These are phyloP conservation scores for Teunomyces barrocoloradensis DNA, from an alignment of 805 yeast species.

Conservation along the genomic window DNA sequence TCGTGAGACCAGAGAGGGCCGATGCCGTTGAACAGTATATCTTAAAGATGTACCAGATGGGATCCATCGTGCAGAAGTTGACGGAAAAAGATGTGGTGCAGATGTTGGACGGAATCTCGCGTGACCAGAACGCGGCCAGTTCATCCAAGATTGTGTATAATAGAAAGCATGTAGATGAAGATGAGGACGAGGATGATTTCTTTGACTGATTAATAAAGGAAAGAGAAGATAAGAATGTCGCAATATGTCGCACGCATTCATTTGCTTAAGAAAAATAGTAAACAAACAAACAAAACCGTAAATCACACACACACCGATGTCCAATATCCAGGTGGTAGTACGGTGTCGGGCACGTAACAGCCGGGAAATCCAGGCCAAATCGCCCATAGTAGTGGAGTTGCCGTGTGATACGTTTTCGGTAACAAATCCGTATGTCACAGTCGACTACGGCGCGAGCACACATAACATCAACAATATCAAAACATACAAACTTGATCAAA, in stretches of 20 bases:
- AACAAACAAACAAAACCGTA: slow-evolving; percentile 3
- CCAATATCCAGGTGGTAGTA: slow-evolving; percentile 51
- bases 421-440: slow-evolving; percentile 19
- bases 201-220: slow-evolving; percentile 10
- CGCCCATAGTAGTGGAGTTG: slow-evolving; percentile 48
- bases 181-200: slow-evolving; percentile 13
- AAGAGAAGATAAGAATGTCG: background rate
- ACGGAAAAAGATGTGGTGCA: slow-evolving; percentile 79
- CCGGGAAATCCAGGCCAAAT: slow-evolving; percentile 42
- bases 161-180: slow-evolving; percentile 10
- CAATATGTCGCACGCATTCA: background rate
- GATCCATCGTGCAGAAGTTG: slow-evolving; percentile 72
- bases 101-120: slow-evolving; percentile 77
- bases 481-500: slow-evolving; percentile 73
- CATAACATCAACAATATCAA: slow-evolving; percentile 29
- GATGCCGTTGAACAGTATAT: slow-evolving; percentile 81
- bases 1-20: slow-evolving; percentile 92
- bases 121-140: slow-evolving; percentile 60
- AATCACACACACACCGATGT: slow-evolving; percentile 16
- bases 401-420: slow-evolving; percentile 29
- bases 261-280: background rate
- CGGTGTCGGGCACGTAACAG: slow-evolving; percentile 52
- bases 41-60: slow-evolving; percentile 67
- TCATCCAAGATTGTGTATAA: slow-evolving; percentile 59
- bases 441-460: slow-evolving; percentile 11